Percentiles rank a stretch among this genome's conserved stretches.
Evolutionary conservation across 129 eudicot genomes (phyloP).

Genomic region (Kitagawia praeruptora): DNA sequence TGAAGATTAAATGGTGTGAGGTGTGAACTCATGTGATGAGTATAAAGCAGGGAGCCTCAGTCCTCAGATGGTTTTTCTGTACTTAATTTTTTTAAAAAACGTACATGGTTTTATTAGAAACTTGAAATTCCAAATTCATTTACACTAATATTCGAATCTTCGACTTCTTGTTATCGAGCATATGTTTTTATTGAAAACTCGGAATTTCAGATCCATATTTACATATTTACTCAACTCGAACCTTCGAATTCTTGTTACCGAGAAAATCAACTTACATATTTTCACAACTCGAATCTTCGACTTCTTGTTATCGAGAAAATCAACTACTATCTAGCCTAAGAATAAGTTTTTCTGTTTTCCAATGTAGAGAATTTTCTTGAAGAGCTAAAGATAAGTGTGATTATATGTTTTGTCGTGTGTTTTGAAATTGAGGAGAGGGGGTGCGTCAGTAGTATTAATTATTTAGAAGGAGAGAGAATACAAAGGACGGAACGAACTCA

Average conservation of each 20-base stretch:
- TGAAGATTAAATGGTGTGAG: background rate
- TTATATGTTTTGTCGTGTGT: background rate
- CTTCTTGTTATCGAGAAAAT: background rate
- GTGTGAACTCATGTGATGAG: background rate
- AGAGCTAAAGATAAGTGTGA: background rate
- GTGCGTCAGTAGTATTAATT: background rate
- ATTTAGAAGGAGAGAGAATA: slow-evolving; percentile 1
- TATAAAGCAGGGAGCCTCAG: background rate
- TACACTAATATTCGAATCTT: too few species aligned
- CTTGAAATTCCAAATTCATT: too few species aligned
- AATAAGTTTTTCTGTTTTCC: background rate
- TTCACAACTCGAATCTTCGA: too few species aligned
- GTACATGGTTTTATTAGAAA: too few species aligned
- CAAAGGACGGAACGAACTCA: background rate
- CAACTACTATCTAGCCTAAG: too few species aligned
- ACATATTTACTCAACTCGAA: too few species aligned
- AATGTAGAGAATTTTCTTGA: background rate
- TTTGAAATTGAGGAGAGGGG: background rate
- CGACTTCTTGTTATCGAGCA: too few species aligned
- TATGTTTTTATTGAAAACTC: too few species aligned
- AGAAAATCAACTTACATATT: too few species aligned
- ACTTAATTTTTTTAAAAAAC: too few species aligned
- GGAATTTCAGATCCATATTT: too few species aligned
- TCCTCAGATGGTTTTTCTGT: background rate
- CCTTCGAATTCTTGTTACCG: too few species aligned